These are phyloP conservation scores for Fusarium protoensiforme DNA, from an alignment of 2,329 filamentous ascomycete species.

Conservation along the genomic window DNA sequence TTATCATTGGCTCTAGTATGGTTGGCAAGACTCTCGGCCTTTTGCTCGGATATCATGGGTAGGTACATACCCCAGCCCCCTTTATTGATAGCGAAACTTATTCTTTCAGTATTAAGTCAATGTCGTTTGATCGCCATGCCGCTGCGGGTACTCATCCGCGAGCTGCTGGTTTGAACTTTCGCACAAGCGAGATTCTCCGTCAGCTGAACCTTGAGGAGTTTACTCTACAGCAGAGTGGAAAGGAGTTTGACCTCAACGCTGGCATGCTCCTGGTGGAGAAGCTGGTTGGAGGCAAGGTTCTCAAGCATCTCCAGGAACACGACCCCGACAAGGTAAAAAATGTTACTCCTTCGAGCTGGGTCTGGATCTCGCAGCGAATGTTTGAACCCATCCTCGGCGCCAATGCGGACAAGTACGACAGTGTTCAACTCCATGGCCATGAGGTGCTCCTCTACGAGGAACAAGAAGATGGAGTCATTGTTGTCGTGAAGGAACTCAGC, in stretches of 20 bases:
- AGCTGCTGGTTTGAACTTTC: not conserved
- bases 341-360: not conserved
- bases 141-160: not conserved
- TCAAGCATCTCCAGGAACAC: not conserved
- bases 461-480: not conserved
- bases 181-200: not conserved
- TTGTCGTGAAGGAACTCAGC: not conserved
- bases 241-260: not conserved
- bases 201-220: not conserved
- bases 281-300: not conserved
- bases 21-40: not conserved
- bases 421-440: not conserved
- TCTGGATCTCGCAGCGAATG: slow-evolving; percentile 10
- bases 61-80: not conserved
- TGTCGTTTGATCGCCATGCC: not conserved
- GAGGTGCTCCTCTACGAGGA: not conserved
- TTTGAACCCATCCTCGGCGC: slow-evolving; percentile 7
- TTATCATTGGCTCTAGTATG: not conserved
- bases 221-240: not conserved
- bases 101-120: not conserved
- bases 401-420: not conserved
- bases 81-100: not conserved
- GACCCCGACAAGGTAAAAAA: not conserved
- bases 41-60: not conserved
- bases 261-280: not conserved